Conservation (phyloP, 208 protist species). For the Trypanosoma congolense region DNA sequence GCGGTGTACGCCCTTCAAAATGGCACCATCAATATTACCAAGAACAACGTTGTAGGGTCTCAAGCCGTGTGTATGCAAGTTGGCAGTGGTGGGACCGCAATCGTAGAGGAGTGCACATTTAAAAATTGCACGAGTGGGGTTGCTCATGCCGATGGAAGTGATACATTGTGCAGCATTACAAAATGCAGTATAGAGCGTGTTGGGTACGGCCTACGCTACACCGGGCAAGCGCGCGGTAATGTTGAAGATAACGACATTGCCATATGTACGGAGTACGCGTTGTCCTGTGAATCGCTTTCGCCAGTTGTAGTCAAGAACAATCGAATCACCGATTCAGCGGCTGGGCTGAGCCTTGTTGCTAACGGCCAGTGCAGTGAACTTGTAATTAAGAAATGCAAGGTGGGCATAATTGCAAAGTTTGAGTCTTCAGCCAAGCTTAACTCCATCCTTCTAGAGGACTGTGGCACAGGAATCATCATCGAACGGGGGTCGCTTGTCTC, state of each 20-base stretch:
- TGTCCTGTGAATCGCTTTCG: conserved; percentile 13
- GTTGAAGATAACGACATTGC: conserved; percentile 17
- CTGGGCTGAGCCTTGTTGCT: conserved; percentile 8
- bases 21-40: conserved; percentile 6
- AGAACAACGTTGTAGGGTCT: conserved; percentile 15
- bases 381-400: conserved; percentile 11
- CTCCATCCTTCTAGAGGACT: conserved; percentile 15
- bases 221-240: background rate
- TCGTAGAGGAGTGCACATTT: conserved; percentile 25
- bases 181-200: conserved; percentile 14
- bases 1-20: conserved; percentile 20
- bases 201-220: conserved; percentile 15
- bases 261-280: conserved; percentile 9
- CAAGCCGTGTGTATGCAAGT: conserved; percentile 16
- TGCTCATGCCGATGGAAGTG: conserved; percentile 21
- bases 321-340: conserved; percentile 4
- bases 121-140: conserved; percentile 15
- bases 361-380: conserved; percentile 16
- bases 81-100: conserved; percentile 6
- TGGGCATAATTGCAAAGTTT: conserved; percentile 12
- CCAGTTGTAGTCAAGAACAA: conserved; percentile 6
- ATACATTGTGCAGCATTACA: conserved; percentile 10
- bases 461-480: conserved; percentile 22
- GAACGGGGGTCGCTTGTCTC: conserved; percentile 8
- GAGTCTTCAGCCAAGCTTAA: conserved; percentile 3